Percentiles rank a stretch among this genome's conserved stretches.
Evolutionary conservation across 768 basidiomycete genomes (phyloP).

Genomic region (Suillus lakei): DNA sequence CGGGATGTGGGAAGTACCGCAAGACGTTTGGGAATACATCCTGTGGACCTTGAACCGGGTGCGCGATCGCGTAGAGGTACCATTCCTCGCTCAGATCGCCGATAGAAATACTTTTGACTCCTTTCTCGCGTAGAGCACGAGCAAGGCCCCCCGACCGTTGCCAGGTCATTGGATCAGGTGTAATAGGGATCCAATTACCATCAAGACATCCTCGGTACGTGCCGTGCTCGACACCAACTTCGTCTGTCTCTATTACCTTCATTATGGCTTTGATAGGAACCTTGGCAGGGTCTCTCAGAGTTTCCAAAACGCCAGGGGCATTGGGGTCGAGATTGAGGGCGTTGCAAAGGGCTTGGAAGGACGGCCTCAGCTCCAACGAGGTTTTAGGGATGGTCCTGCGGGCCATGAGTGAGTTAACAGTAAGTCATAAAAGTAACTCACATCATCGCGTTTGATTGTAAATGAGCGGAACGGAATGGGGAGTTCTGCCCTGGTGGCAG

Average conservation of each 20-base stretch:
- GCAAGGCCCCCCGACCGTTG: constrained; percentile 68
- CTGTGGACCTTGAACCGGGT: constrained; percentile 51
- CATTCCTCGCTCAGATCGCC: constrained; percentile 78
- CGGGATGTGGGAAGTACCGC: constrained; percentile 59
- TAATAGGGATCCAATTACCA: constrained; percentile 56
- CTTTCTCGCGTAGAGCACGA: constrained; percentile 53
- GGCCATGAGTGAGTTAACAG: constrained; percentile 3
- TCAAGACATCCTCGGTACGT: constrained; percentile 75
- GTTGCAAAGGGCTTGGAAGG: constrained; percentile 66
- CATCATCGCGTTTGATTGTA: constrained; percentile 81
- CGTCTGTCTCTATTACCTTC: constrained; percentile 60
- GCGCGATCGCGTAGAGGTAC: constrained; percentile 77
- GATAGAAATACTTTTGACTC: constrained; percentile 63
- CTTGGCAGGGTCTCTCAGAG: constrained; percentile 52
- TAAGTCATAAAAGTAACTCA: constrained; percentile 34
- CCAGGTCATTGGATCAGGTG: constrained; percentile 67
- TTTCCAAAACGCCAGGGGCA: constrained; percentile 50
- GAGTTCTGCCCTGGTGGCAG: constrained; percentile 59
- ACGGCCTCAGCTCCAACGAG: constrained; percentile 56
- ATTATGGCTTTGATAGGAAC: constrained; percentile 57
- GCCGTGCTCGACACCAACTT: constrained; percentile 54
- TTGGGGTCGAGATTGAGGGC: constrained; percentile 60
- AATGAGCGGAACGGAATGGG: constrained; percentile 66
- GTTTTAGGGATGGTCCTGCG: constrained; percentile 62
- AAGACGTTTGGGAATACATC: constrained; percentile 64